These are phyloP conservation scores for Zygosaccharomyces bisporus DNA, from an alignment of 805 yeast species.

Conservation along the genomic window DNA sequence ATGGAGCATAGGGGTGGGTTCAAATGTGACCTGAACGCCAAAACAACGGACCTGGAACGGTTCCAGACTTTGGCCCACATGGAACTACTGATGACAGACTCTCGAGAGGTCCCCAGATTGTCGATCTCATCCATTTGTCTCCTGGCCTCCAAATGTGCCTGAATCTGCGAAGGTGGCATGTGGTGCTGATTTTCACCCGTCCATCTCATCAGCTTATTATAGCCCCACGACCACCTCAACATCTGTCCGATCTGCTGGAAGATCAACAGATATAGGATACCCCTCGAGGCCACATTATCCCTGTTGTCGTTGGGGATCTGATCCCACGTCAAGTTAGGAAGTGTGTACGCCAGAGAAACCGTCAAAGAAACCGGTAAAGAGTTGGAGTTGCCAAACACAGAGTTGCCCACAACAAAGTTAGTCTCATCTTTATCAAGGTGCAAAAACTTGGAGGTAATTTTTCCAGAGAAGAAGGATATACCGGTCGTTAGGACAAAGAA, in stretches of 20 bases:
- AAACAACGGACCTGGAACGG: conserved; percentile 10
- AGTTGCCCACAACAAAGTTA: conserved; percentile 94
- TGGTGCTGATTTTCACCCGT: conserved; percentile 30
- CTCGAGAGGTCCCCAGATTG: not conserved
- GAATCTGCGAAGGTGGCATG: conserved; percentile 32
- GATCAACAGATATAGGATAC: conserved; percentile 65
- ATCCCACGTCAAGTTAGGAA: conserved; percentile 75
- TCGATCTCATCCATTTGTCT: conserved; percentile 7
- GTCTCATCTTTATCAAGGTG: conserved; percentile 67
- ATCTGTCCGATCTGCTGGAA: conserved; percentile 83
- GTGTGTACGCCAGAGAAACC: conserved; percentile 68
- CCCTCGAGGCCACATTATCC: conserved; percentile 73
- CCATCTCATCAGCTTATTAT: conserved; percentile 60
- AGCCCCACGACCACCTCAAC: conserved; percentile 86
- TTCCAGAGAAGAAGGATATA: conserved; percentile 65
- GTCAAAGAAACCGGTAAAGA: conserved; percentile 91
- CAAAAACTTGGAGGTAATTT: conserved; percentile 49
- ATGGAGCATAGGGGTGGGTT: conserved; percentile 84
- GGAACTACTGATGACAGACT: conserved; percentile 9
- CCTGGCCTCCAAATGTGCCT: conserved; percentile 18
- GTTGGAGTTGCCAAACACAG: conserved; percentile 93
- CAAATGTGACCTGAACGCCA: conserved; percentile 46
- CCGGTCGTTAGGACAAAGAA: conserved; percentile 80
- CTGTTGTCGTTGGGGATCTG: conserved; percentile 61
- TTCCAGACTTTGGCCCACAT: conserved; percentile 19